Evolutionary conservation across 257 asterid genomes (phyloP), one percentile per base, ranked within the genome.

Genomic region (Anisodus tanguticus): DNA sequence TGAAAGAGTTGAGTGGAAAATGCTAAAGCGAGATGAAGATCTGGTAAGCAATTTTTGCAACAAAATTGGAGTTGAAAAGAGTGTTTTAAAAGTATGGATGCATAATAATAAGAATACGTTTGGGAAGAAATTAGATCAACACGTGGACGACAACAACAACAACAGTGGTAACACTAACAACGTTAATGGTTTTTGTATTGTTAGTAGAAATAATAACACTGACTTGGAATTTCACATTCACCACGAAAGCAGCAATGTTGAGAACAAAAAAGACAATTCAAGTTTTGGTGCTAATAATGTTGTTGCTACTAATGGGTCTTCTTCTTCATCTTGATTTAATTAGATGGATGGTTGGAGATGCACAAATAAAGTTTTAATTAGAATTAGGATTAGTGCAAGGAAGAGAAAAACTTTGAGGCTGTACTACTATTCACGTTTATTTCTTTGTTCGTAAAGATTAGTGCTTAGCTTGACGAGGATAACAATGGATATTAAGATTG

Each of bases 51-150:
- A 88, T 9, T 90, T 92, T 84, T 95, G 98, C 90, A 67, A 57
- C 15, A 92, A 92, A 57, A 83, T 91, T 45, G 94, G 94, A 0
- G 92, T 95, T 17, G 97, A 95, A 19, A 91, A 84, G 17, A 90
- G 93, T 4, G 98, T 95, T 5, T 91, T 95, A 74, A 95, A 94
- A 80, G 98, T 95, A 3, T 95, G 98, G 98, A 95, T 95, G 98
- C 97, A 95, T 35, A 95, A 95, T 84, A 94, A 95, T 89, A 95
- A 94, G 87, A 93, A 88, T 86, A 86, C 89, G 6, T 85, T 88
- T 57, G 93, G 92, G 0, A 90, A 91, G 35, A 93, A 83, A 77
- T 77, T 13, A 66, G 97, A 93, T 68, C 88, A 85, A 22, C 72
- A 85, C 54, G 49, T 66, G 37, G n/a, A 74, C 71, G n/a, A 54